A percentile compares a stretch with the other conserved stretches of the same genome.
phyloP scores from a whole-genome alignment of 371 early-diverging fungal species.

The Zopfochytrium polystomum region DNA sequence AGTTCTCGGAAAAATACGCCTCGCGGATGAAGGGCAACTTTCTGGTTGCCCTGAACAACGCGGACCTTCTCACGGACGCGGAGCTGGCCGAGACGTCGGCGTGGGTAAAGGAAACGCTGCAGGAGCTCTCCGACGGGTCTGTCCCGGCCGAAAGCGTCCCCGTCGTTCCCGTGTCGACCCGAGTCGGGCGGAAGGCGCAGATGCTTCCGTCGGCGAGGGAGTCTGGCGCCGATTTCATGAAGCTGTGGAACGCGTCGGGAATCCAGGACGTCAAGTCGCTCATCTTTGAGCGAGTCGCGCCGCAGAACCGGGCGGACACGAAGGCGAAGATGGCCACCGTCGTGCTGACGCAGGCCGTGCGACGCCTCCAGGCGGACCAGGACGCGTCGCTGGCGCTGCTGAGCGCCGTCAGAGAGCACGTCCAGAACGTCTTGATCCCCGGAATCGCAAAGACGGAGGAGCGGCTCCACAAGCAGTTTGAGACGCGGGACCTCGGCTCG shows the following conservation, averaged over 20 bases:
- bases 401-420: conserved; percentile 12
- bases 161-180: conserved; percentile 27
- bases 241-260: conserved; percentile 25
- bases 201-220: background rate
- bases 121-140: background rate
- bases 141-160: conserved; percentile 10
- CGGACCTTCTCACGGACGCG: conserved; percentile 1
- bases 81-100: background rate
- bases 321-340: conserved; percentile 10
- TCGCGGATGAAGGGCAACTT: conserved; percentile 25
- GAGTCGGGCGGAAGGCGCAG: conserved; percentile 14
- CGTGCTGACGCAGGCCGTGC: conserved; percentile 11
- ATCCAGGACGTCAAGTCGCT: conserved; percentile 24
- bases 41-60: conserved; percentile 29
- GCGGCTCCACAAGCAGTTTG: conserved; percentile 33
- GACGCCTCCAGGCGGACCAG: conserved; percentile 15
- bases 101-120: background rate
- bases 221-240: conserved; percentile 13
- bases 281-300: conserved; percentile 19
- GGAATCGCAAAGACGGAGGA: conserved; percentile 31
- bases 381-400: conserved; percentile 15
- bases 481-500: conserved; percentile 25
- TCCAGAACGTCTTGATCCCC: conserved; percentile 17
- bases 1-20: conserved; percentile 25
- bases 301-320: conserved; percentile 12